Evolutionary conservation across 768 basidiomycete species (phyloP), one percentile per base, ranked within the genome.

Genomic region (Pleurotus eryngii): DNA sequence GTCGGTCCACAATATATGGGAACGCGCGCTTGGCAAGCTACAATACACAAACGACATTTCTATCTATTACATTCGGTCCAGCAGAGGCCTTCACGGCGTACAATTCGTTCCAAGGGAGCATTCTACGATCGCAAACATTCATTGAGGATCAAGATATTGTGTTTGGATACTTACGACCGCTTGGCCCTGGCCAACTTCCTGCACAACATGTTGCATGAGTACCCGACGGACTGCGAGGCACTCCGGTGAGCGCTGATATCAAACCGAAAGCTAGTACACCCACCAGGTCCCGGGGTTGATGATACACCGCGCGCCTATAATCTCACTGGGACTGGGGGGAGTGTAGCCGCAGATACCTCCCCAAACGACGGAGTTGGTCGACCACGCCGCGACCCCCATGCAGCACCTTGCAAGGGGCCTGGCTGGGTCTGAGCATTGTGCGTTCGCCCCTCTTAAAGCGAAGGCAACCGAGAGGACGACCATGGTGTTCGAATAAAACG

Each of bases 261-360:
- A 35, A 35, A 9, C 11, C 3, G 30, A 35, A 35, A 35, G 30
- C 12, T 5, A 18, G 8, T 4, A 30, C 24, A 17, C 55, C 17
- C 17, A 46, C 55, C 55, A 56, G 22, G 55, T 30, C 15, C 55
- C 55, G 46, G 43, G 20, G 5, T 17, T 46, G 8, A 47, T 47
- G 3, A 48, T 56, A 17, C 55, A 56, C 5, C 55, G 38, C 14
- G 45, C 55, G 24, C 55, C 55, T 6, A 47, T 27, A 17, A 46
- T 24, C 27, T 56, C 55, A 46, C 38, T 56, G 14, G 27, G 17
- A 43, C 35, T 20, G 22, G 55, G 22, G 8, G 55, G 46, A 9
- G 45, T 48, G 26, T 56, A 56, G 0, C 55, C 55, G 17, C 55
- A 56, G 11, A 56, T 56, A 15, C n/a, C 35, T 14, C 55, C 55